Conservation (phyloP, 176 grass and related monocot genomes). For the Juncus inflexus region DNA sequence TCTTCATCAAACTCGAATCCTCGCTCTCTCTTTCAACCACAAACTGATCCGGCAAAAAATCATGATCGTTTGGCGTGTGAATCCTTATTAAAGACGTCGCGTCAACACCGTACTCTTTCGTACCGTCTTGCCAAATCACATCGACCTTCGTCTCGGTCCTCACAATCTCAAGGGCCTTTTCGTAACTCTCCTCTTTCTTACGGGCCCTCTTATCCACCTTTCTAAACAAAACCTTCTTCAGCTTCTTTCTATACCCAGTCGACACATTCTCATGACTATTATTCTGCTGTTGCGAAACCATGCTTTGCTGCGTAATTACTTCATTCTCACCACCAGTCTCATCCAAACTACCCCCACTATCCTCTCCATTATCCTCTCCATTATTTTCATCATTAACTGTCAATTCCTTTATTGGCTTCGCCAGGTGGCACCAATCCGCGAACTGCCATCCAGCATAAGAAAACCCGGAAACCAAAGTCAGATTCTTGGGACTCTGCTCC, state of each 20-base stretch:
- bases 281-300: slow-evolving; percentile 32
- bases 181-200: slow-evolving; percentile 76
- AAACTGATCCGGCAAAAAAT: slow-evolving; percentile 92
- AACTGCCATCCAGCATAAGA: slow-evolving; percentile 77
- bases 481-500: slow-evolving; percentile 80
- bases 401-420: slow-evolving; percentile 28
- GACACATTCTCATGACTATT: slow-evolving; percentile 46
- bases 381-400: slow-evolving; percentile 29
- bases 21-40: slow-evolving; percentile 74
- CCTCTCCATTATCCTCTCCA: slow-evolving; percentile 36
- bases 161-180: slow-evolving; percentile 70
- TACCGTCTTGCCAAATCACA: slow-evolving; percentile 91
- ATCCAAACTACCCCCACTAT: slow-evolving; percentile 29
- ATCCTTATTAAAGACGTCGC: slow-evolving; percentile 80
- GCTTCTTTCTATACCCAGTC: slow-evolving; percentile 44
- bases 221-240: slow-evolving; percentile 57
- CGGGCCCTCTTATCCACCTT: slow-evolving; percentile 62
- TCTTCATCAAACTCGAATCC: slow-evolving; percentile 44
- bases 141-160: slow-evolving; percentile 64
- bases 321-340: slow-evolving; percentile 22
- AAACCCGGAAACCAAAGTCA: slow-evolving; percentile 78
- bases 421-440: slow-evolving; percentile 74
- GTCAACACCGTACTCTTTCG: slow-evolving; percentile 44
- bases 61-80: slow-evolving; percentile 78
- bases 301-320: slow-evolving; percentile 20